Evolutionary conservation across 345 rosid genomes (phyloP).

Genomic region (Pistacia atlantica): DNA sequence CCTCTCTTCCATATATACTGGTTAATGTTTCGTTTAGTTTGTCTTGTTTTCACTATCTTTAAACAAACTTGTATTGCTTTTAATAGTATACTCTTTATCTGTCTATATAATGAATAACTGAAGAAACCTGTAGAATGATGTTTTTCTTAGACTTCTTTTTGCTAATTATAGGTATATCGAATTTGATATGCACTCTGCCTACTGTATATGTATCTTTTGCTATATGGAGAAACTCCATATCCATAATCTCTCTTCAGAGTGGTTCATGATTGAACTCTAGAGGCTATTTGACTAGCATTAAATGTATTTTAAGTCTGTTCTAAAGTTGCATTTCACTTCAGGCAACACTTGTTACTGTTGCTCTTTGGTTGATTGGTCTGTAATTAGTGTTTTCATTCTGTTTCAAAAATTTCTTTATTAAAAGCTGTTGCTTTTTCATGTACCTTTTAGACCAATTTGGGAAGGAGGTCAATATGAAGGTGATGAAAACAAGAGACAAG

Average conservation of each 20-base stretch:
- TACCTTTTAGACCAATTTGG: slow-evolving; percentile 38
- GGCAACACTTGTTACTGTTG: neutral
- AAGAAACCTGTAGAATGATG: neutral
- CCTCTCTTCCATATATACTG: too few species aligned
- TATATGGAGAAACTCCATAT: neutral
- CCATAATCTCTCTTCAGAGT: neutral
- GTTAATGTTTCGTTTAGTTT: neutral
- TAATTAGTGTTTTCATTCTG: neutral
- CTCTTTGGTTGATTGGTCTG: too few species aligned
- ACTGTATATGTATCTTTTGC: too few species aligned
- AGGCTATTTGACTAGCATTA: neutral
- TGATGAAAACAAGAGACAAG: slow-evolving; percentile 44
- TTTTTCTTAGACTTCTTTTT: too few species aligned
- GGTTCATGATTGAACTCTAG: neutral
- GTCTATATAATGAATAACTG: neutral
- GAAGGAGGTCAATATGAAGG: slow-evolving; percentile 51
- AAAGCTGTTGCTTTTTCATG: neutral
- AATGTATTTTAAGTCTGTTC: too few species aligned
- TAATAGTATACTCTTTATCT: neutral
- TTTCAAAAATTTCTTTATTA: neutral
- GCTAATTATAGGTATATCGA: too few species aligned
- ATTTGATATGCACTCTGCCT: too few species aligned
- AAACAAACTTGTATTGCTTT: neutral
- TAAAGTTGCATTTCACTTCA: neutral
- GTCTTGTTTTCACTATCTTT: neutral